Percentiles rank a stretch among this genome's conserved stretches.
Conservation (phyloP, 768 basidiomycete species). For the Leucocoprinus birnbaumii region DNA sequence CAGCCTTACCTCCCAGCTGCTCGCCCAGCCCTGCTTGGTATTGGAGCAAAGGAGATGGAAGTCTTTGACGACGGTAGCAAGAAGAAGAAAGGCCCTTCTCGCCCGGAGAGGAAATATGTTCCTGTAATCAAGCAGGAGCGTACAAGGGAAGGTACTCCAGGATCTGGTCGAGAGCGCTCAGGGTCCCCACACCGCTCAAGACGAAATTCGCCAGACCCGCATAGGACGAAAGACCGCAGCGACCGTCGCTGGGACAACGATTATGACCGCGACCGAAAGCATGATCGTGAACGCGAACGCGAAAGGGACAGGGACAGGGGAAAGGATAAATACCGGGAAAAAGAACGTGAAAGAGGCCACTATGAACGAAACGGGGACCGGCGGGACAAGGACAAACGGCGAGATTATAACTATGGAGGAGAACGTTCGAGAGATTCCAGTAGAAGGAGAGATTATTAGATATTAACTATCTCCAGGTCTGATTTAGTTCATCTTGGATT, state of each 20-base stretch:
- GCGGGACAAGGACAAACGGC: neutral
- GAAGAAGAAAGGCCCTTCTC: slow-evolving; percentile 41
- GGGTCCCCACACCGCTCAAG: slow-evolving; percentile 44
- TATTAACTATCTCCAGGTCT: neutral
- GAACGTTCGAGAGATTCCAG: slow-evolving; percentile 12
- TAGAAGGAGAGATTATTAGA: slow-evolving; percentile 13
- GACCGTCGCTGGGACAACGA: slow-evolving; percentile 13
- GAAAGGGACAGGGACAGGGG: neutral
- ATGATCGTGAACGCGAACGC: slow-evolving; percentile 14
- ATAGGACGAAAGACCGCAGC: slow-evolving; percentile 23
- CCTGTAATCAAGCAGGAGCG: slow-evolving; percentile 77
- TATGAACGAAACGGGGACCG: neutral
- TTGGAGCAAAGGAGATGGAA: slow-evolving; percentile 90
- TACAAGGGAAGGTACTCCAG: slow-evolving; percentile 40
- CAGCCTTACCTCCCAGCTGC: slow-evolving; percentile 82
- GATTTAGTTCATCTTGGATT: no score
- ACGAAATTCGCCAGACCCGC: slow-evolving; percentile 49
- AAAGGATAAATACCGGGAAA: slow-evolving; percentile 12
- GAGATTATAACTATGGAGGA: neutral
- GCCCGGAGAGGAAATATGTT: slow-evolving; percentile 75
- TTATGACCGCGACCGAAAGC: slow-evolving; percentile 15
- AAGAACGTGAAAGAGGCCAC: slow-evolving; percentile 5
- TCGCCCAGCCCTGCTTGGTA: slow-evolving; percentile 84
- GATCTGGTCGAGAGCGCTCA: slow-evolving; percentile 31
- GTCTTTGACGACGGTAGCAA: slow-evolving; percentile 68